Evolutionary conservation across 768 basidiomycete species (phyloP), one percentile per base, ranked within the genome.

Genomic region (Tricholoma terreum): DNA sequence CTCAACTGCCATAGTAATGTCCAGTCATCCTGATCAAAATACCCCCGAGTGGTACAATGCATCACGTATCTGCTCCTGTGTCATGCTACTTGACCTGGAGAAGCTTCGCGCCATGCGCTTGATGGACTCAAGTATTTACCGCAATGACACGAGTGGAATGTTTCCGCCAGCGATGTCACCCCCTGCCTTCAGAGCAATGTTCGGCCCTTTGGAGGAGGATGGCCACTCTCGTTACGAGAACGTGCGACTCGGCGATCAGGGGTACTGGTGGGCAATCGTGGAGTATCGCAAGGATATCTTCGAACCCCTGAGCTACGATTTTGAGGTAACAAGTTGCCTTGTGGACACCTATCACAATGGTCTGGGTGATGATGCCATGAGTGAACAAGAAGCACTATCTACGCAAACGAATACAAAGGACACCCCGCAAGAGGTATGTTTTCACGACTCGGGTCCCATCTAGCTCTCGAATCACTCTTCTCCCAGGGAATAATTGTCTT

Each of bases 211-310:
- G 1, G 70, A 66, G 12, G 66, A 65, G 17, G 68, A 69, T 11
- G 67, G 63, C 1, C 58, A 66, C 48, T 78, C 76, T 2, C 70
- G 66, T 14, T 79, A 79, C 56, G 63, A 72, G 43, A 75, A 77
- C 58, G 79, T 77, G 3, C 75, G 73, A n/a, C 72, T 82, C 31
- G 80, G 79, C 35, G 80, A 81, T 62, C 79, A 82, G 64, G 77
- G 77, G 3, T 82, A 78, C 58, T 82, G 78, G 78, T 82, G 79
- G 79, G 79, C 80, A 48, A 78, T 82, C 58, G 74, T 80, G n/a
- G 71, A 72, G 57, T 66, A 77, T 56, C 71, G 69, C 35, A 69
- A 66, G 12, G 75, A 78, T 34, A 62, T 81, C 7, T 77, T 75
- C 56, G 69, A 73, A 60, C 78, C 74, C 38, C 63, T 82, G 53